Evolutionary conservation across 768 basidiomycete genomes (phyloP).

Genomic region (Tephrocybe rancida): DNA sequence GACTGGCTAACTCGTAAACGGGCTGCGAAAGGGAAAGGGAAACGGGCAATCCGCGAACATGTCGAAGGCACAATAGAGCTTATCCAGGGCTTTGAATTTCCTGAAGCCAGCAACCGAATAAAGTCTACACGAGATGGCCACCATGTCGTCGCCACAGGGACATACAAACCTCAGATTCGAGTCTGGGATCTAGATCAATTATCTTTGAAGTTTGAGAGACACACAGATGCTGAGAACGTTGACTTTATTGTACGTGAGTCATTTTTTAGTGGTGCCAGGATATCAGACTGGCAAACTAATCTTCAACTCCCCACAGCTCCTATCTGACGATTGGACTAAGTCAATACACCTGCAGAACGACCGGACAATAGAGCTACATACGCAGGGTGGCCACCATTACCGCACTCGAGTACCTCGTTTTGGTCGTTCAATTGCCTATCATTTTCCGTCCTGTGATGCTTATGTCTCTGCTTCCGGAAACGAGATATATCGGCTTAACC

Average conservation of each 20-base stretch:
- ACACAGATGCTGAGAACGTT: constrained; percentile 95
- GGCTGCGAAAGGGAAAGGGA: constrained; percentile 61
- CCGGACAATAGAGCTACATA: constrained; percentile 93
- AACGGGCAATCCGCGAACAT: constrained; percentile 69
- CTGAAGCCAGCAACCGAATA: constrained; percentile 91
- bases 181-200: constrained; percentile 96
- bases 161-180: constrained; percentile 96
- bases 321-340: constrained; percentile 99
- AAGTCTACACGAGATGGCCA: constrained; percentile 91
- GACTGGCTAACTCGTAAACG: constrained; percentile 89
- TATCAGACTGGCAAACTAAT: constrained; percentile 2
- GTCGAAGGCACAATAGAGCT: constrained; percentile 87
- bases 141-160: constrained; percentile 92
- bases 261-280: constrained; percentile 16
- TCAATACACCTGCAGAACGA: constrained; percentile 96
- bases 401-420: constrained; percentile 93
- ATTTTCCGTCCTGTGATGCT: constrained; percentile 92
- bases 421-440: constrained; percentile 90
- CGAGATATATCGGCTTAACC: constrained; percentile 91
- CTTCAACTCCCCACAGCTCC: constrained; percentile 52
- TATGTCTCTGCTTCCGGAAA: constrained; percentile 82
- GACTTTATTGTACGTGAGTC: constrained; percentile 92
- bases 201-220: constrained; percentile 92
- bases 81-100: constrained; percentile 96
- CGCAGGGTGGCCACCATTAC: constrained; percentile 91